Evolutionary conservation across 371 early-diverging fungal species (phyloP).

Genomic region (Mucor ambiguus): DNA sequence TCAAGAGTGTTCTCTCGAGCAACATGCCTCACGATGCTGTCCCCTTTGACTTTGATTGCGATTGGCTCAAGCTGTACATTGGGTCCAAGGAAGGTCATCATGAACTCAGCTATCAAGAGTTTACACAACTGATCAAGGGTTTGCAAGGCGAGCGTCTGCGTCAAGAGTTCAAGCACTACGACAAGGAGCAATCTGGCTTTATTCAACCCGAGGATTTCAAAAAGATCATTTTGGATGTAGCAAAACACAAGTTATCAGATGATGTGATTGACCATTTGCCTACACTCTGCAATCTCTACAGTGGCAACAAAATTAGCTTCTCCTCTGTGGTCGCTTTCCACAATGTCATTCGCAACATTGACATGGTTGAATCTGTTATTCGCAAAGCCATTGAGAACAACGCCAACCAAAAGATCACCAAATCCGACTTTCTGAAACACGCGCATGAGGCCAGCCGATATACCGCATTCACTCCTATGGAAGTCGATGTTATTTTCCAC

Average conservation of each 20-base stretch:
- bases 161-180: conserved; percentile 78
- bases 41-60: conserved; percentile 75
- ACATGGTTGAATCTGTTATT: conserved; percentile 72
- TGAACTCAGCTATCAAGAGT: conserved; percentile 73
- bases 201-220: conserved; percentile 71
- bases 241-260: conserved; percentile 72
- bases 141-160: conserved; percentile 80
- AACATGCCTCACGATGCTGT: conserved; percentile 62
- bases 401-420: conserved; percentile 63
- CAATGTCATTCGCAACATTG: conserved; percentile 74
- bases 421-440: conserved; percentile 62
- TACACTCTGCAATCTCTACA: conserved; percentile 63
- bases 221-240: conserved; percentile 66
- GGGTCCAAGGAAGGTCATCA: conserved; percentile 63
- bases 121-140: conserved; percentile 80
- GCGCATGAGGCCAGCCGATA: conserved; percentile 65
- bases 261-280: conserved; percentile 72
- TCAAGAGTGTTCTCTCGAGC: conserved; percentile 65
- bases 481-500: conserved; percentile 81
- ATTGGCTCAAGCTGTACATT: conserved; percentile 73
- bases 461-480: conserved; percentile 80
- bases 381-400: conserved; percentile 57
- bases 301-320: conserved; percentile 60
- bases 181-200: conserved; percentile 66
- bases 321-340: conserved; percentile 73